A percentile compares a stretch with the other conserved stretches of the same genome.
phyloP scores from a whole-genome alignment of 345 rosid species.

The Moringa oleifera region DNA sequence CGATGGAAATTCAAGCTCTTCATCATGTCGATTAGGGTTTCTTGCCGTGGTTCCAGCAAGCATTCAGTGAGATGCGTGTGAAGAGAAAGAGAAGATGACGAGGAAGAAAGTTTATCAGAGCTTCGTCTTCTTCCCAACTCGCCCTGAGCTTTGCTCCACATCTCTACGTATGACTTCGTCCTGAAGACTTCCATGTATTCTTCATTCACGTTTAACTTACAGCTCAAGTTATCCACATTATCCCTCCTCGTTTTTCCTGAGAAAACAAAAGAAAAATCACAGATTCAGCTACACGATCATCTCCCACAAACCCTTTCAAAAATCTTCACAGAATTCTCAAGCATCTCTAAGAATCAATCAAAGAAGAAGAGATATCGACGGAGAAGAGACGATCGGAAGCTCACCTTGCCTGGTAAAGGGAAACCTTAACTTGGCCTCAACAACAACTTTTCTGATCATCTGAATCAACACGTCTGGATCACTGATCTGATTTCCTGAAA shows the following conservation, averaged over 20 bases:
- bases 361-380: background rate
- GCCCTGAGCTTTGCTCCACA: slow-evolving; percentile 52
- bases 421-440: slow-evolving; percentile 20
- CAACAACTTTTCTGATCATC: slow-evolving; percentile 22
- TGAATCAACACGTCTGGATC: too few species aligned
- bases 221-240: slow-evolving; percentile 26
- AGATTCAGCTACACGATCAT: too few species aligned
- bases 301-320: too few species aligned
- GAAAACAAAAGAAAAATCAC: slow-evolving; percentile 1
- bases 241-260: slow-evolving; percentile 37
- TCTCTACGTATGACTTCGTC: slow-evolving; percentile 68
- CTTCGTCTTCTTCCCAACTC: slow-evolving; percentile 23
- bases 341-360: background rate
- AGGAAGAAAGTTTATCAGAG: slow-evolving; percentile 24
- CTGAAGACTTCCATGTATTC: slow-evolving; percentile 86
- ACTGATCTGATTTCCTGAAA: too few species aligned
- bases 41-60: slow-evolving; percentile 56
- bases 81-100: slow-evolving; percentile 23
- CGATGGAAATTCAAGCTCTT: slow-evolving; percentile 31
- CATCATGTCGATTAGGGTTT: slow-evolving; percentile 34
- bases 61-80: slow-evolving; percentile 44
- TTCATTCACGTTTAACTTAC: slow-evolving; percentile 50
- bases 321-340: too few species aligned
- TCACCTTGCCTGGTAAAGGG: slow-evolving; percentile 36
- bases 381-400: background rate